These are phyloP conservation scores for Pichia sp. DNA, from an alignment of 1,139 yeast species.

Conservation along the genomic window DNA sequence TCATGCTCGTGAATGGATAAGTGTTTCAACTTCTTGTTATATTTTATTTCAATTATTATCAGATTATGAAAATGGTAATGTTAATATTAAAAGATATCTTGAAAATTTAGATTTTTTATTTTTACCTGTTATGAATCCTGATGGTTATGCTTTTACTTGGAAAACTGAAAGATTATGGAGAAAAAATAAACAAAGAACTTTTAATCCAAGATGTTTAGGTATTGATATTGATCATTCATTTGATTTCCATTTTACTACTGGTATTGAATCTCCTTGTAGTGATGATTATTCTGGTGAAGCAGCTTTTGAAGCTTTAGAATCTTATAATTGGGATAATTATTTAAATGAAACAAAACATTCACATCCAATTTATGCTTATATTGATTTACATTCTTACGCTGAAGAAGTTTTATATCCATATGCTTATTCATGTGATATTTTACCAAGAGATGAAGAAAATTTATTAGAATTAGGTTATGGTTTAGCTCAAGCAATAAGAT, in stretches of 20 bases:
- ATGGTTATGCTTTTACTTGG: conserved; percentile 87
- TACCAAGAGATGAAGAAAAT: conserved; percentile 76
- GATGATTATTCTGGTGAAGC: conserved; percentile 75
- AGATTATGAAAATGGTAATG: conserved; percentile 39
- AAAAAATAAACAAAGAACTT: conserved; percentile 77
- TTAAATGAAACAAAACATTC: conserved; percentile 53
- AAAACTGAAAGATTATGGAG: conserved; percentile 76
- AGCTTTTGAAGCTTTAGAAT: conserved; percentile 74
- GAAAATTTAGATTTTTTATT: conserved; percentile 61
- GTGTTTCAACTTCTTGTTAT: conserved; percentile 64
- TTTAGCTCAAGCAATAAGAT: conserved; percentile 63
- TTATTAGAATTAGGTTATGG: conserved; percentile 78
- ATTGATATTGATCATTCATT: conserved; percentile 85
- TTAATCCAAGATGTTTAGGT: conserved; percentile 63
- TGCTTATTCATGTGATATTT: conserved; percentile 67
- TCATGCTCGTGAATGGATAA: conserved; percentile 90
- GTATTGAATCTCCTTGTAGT: conserved; percentile 65
- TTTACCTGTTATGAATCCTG: conserved; percentile 83
- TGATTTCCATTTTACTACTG: conserved; percentile 64
- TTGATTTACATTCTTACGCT: conserved; percentile 80
- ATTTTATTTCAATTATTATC: conserved; percentile 50
- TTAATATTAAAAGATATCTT: conserved; percentile 36
- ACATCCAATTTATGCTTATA: conserved; percentile 64
- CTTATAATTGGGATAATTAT: conserved; percentile 56
- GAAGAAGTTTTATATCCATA: conserved; percentile 81